A percentile compares a stretch with the other conserved stretches of the same genome.
Conservation (phyloP, 768 basidiomycete genomes). For the Pisolithus tinctorius region DNA sequence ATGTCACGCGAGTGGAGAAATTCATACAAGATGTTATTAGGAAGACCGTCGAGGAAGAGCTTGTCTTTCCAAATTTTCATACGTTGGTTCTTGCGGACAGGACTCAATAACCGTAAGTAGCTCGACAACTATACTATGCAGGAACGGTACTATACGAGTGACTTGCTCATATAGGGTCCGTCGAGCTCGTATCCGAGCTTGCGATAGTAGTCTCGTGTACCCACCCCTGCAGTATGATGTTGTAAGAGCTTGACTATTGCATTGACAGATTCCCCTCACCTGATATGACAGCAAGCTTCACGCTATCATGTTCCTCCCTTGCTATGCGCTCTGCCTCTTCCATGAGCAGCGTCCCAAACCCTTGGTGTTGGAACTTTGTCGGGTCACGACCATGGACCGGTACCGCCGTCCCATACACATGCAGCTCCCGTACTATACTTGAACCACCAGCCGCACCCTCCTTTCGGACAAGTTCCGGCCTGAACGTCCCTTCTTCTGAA, state of each 20-base stretch:
- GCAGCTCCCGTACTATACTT: conserved; percentile 92
- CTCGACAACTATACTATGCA: conserved; percentile 1
- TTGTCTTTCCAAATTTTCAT: conserved; percentile 95
- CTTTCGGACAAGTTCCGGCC: conserved; percentile 77
- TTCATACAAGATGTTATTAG: conserved; percentile 95
- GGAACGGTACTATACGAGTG: conserved; percentile 35
- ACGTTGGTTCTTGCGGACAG: conserved; percentile 54
- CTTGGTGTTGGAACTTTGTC: conserved; percentile 96
- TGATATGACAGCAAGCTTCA: conserved; percentile 95
- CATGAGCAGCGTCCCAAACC: conserved; percentile 96
- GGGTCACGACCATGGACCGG: conserved; percentile 97
- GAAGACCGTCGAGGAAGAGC: conserved; percentile 91
- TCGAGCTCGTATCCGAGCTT: conserved; percentile 91
- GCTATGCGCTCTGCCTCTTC: conserved; percentile 99
- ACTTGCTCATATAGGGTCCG: conserved; percentile 97
- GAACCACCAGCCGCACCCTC: conserved; percentile 71
- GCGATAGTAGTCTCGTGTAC: conserved; percentile 95
- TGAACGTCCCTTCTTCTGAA: conserved; percentile 94
- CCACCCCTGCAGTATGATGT: conserved; percentile 58
- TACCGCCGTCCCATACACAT: conserved; percentile 97
- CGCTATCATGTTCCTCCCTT: conserved; percentile 91
- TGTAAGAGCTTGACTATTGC: conserved; percentile 1
- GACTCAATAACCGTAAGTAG: conserved; percentile 3
- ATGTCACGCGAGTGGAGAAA: conserved; percentile 89
- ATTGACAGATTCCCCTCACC: conserved; percentile 40